Evolutionary conservation across 768 basidiomycete genomes (phyloP).

Genomic region (Termitomyces heimii): DNA sequence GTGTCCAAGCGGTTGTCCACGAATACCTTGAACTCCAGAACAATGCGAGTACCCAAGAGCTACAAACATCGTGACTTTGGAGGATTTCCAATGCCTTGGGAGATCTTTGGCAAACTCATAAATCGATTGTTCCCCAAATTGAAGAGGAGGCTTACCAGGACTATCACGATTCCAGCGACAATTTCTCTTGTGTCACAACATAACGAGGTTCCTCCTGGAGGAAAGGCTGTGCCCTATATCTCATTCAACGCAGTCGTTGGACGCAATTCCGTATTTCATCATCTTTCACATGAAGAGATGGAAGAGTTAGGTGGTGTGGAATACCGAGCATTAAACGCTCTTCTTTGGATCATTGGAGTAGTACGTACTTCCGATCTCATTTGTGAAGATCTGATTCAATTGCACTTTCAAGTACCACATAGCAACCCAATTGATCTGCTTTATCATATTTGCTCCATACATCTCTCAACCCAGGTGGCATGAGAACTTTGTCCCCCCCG

Average conservation of each 20-base stretch:
- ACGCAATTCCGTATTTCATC: constrained; percentile 67
- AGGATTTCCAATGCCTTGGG: constrained; percentile 69
- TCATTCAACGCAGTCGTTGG: constrained; percentile 84
- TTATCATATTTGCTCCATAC: constrained; percentile 77
- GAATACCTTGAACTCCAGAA: constrained; percentile 14
- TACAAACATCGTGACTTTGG: constrained; percentile 51
- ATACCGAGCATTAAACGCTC: constrained; percentile 74
- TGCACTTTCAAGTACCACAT: constrained; percentile 64
- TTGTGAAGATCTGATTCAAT: neutral
- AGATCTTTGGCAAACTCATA: constrained; percentile 45
- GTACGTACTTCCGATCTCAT: constrained; percentile 40
- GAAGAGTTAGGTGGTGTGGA: constrained; percentile 95
- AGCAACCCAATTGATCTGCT: constrained; percentile 58
- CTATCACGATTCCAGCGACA: constrained; percentile 71
- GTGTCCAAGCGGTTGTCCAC: constrained; percentile 15
- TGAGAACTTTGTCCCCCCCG: constrained; percentile 52
- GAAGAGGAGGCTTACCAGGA: constrained; percentile 52
- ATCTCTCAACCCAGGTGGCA: constrained; percentile 59
- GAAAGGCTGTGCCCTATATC: constrained; percentile 68
- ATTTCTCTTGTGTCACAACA: constrained; percentile 48
- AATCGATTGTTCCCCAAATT: constrained; percentile 58
- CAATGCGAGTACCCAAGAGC: constrained; percentile 14
- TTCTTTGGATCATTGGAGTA: constrained; percentile 73
- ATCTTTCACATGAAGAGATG: constrained; percentile 71
- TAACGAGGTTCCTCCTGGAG: constrained; percentile 32